phyloP scores from a whole-genome alignment of 345 rosid genomes.

The Ceriops tagal region DNA sequence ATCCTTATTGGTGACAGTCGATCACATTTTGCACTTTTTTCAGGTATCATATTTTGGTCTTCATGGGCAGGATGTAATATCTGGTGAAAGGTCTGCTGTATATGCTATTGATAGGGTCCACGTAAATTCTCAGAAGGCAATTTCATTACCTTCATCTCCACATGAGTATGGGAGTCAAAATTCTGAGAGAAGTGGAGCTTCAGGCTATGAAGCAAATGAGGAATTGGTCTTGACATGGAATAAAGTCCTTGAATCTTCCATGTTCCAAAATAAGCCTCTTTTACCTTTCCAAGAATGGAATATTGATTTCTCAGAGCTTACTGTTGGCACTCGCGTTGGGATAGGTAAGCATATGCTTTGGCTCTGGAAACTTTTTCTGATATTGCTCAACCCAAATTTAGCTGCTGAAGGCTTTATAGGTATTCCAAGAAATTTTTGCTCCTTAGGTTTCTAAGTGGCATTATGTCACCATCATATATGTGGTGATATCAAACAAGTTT shows the following conservation, averaged over 20 bases:
- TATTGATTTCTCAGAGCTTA: slow-evolving; percentile 89
- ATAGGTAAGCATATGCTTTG: slow-evolving; percentile 53
- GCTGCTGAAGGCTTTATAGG: no score
- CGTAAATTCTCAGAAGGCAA: slow-evolving; percentile 78
- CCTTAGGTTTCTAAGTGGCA: no score
- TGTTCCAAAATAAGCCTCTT: slow-evolving; percentile 68
- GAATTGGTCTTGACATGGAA: slow-evolving; percentile 68
- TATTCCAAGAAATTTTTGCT: no score
- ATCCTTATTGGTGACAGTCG: slow-evolving; percentile 15
- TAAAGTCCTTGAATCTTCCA: slow-evolving; percentile 79
- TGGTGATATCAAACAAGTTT: no score
- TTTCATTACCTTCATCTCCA: slow-evolving; percentile 93
- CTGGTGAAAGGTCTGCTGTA: slow-evolving; percentile 63
- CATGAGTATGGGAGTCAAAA: slow-evolving; percentile 62
- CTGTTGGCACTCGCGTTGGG: slow-evolving; percentile 94
- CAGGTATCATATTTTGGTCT: slow-evolving; percentile 64
- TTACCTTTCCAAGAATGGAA: slow-evolving; percentile 87
- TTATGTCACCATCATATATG: no score
- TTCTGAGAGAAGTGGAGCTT: slow-evolving; percentile 50
- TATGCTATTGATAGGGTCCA: slow-evolving; percentile 48
- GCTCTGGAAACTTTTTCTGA: no score
- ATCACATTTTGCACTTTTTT: slow-evolving; percentile 16
- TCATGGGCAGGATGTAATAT: slow-evolving; percentile 52
- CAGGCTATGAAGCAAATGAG: slow-evolving; percentile 40
- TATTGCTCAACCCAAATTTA: no score